Evolutionary conservation across 331 rosid species (phyloP).

Genomic region (Malus hybrid): DNA sequence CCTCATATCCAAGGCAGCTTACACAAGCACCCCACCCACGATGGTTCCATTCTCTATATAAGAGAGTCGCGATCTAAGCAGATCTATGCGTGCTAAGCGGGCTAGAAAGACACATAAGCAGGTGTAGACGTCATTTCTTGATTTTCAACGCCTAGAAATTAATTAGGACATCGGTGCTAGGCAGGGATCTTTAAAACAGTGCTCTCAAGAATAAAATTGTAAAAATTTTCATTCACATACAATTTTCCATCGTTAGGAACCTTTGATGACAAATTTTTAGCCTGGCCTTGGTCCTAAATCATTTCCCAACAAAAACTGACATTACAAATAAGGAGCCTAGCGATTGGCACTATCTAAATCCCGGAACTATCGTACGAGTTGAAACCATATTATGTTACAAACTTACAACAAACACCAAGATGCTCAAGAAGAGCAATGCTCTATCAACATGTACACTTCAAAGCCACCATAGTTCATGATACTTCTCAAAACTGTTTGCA

Average conservation of each 20-base stretch:
- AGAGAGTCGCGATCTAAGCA: no score
- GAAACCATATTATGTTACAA: neutral
- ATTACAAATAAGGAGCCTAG: neutral
- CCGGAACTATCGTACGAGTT: neutral
- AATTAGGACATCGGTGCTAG: no score
- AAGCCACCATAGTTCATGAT: neutral
- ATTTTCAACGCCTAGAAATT: rapidly evolving
- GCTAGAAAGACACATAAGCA: no score
- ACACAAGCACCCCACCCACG: no score
- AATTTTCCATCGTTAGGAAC: neutral
- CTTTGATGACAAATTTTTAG: neutral
- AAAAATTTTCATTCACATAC: neutral
- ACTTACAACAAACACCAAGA: neutral
- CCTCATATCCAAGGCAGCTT: no score
- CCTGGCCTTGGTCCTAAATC: neutral
- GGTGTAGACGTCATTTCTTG: no score
- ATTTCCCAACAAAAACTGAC: neutral
- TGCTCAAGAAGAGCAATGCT: neutral
- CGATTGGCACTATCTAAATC: neutral
- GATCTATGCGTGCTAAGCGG: rapidly evolving
- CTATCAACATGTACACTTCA: neutral
- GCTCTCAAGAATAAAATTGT: neutral
- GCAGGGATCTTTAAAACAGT: no score
- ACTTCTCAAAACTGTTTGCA: neutral
- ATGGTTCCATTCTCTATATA: no score